Percentiles rank a stretch among this genome's conserved stretches.
phyloP scores from a whole-genome alignment of 108 stramenopile genomes.

The Craspedostauros australis region DNA sequence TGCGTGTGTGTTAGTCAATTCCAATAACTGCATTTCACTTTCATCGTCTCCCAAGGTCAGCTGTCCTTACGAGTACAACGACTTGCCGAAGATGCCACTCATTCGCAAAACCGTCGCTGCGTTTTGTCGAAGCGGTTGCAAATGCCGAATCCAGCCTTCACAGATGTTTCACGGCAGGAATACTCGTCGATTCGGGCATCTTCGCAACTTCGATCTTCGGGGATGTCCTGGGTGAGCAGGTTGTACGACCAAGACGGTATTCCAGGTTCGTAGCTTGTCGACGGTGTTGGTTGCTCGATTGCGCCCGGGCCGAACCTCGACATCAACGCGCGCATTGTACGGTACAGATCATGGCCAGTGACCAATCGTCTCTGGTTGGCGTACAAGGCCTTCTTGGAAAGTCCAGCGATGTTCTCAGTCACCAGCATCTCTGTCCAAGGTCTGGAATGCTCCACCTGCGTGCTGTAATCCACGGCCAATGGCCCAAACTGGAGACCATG shows the following conservation, averaged over 20 bases:
- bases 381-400: constrained; percentile 22
- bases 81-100: too few species aligned
- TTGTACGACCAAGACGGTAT: constrained; percentile 44
- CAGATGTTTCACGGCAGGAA: constrained; percentile 1
- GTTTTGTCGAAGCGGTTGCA: constrained; percentile 17
- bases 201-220: constrained; percentile 15
- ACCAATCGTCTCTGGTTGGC: constrained; percentile 35
- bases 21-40: too few species aligned
- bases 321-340: constrained; percentile 28
- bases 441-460: constrained; percentile 42
- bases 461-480: constrained; percentile 28
- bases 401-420: constrained; percentile 15
- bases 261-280: constrained; percentile 4
- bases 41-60: too few species aligned
- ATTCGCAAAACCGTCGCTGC: too few species aligned
- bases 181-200: constrained; percentile 25
- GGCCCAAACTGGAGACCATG: constrained; percentile 48
- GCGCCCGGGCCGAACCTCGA: neutral
- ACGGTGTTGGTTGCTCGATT: neutral
- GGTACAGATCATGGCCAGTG: constrained; percentile 42
- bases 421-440: constrained; percentile 47
- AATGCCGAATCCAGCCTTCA: constrained; percentile 6
- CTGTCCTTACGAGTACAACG: too few species aligned
- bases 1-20: too few species aligned
- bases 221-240: constrained; percentile 18